Percentiles rank a stretch among this genome's conserved stretches.
Evolutionary conservation across 2,329 filamentous ascomycete genomes (phyloP).

Genomic region (Colletotrichum cereale): DNA sequence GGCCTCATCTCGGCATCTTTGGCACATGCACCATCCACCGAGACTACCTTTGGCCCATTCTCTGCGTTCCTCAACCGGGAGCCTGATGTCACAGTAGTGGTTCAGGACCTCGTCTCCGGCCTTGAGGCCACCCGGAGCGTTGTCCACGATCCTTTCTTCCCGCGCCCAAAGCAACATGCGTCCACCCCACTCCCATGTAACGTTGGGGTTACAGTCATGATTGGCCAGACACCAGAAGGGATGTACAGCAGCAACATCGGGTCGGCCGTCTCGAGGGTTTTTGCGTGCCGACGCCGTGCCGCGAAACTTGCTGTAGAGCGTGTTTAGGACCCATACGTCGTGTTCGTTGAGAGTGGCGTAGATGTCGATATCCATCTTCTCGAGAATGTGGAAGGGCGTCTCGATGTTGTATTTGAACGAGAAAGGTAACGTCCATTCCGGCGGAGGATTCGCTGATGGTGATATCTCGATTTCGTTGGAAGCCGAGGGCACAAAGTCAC

Average conservation of each 20-base stretch:
- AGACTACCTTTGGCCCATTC: conserved; percentile 92
- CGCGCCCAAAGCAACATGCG: conserved; percentile 78
- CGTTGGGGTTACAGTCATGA: conserved; percentile 95
- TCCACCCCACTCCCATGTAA: conserved; percentile 92
- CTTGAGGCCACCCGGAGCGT: conserved; percentile 71
- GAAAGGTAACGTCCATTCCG: conserved; percentile 79
- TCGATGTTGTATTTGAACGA: conserved; percentile 82
- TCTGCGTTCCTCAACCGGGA: conserved; percentile 83
- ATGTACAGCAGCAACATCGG: conserved; percentile 93
- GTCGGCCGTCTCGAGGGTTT: conserved; percentile 80
- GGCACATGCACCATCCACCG: conserved; percentile 90
- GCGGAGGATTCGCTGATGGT: conserved; percentile 67
- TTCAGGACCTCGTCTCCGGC: conserved; percentile 89
- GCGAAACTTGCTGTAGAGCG: conserved; percentile 91
- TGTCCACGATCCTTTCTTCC: conserved; percentile 67
- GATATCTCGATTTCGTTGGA: conserved; percentile 67
- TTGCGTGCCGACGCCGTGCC: conserved; percentile 91
- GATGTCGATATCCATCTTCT: conserved; percentile 87
- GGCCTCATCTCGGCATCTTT: conserved; percentile 82
- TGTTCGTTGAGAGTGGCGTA: conserved; percentile 70
- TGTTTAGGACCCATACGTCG: conserved; percentile 90
- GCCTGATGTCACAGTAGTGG: conserved; percentile 90
- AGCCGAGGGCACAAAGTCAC: conserved; percentile 69
- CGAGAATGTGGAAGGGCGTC: conserved; percentile 80
- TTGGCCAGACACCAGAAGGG: conserved; percentile 97